Base-by-base conservation (phyloP, 306 rosid genomes). In the Inga leiocalycina region DNA sequence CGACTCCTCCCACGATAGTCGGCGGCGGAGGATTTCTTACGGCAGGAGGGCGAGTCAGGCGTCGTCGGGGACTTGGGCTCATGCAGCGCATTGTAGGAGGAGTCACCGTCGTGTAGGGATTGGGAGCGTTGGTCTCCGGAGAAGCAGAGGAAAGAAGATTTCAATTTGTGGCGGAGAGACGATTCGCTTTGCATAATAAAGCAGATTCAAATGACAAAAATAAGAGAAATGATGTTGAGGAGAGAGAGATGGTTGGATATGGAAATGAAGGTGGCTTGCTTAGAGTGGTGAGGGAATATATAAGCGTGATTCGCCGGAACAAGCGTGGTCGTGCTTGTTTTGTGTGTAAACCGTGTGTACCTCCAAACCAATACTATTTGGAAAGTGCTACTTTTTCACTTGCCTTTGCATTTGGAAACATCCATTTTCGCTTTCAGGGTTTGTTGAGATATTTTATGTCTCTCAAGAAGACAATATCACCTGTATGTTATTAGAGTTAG, bases 101-200 rank as follows among this genome's bases (percentile, higher is more conserved):
- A 62, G 14, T 79, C 88, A 8, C 22, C 81, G 3, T 68, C 14
- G 2, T 82, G 84, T 0, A 67, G 22, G 4, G 65, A 14, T 0
- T 16, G 10, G 70, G 3, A 3, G 17, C 75, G 32, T 1, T 22
- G 34, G 71, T 34, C 10, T 13, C 85, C 75, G 5, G 80, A 12
- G 51, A 88, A 85, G 32, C 88, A 88, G 10, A 87, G 84, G 0
- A 88, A 43, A 3, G 89, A 85, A 24, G 82, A 79, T 85, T 78
- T 88, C 1, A 85, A 30, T 4, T 44, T 88, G 17, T 83, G 74
- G 35, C 12, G 78, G 5, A 88, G n/a, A 2, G 91, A 76, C 0
- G 61, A 69, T 8, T 52, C 82, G 44, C 54, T 70, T 0, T 78
- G 68, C 85, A 85, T 82, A 14, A 16, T 76, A 6, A 8, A 30